These are phyloP conservation scores for Halenospora varia DNA, from an alignment of 495 filamentous ascomycete genomes.

Conservation along the genomic window DNA sequence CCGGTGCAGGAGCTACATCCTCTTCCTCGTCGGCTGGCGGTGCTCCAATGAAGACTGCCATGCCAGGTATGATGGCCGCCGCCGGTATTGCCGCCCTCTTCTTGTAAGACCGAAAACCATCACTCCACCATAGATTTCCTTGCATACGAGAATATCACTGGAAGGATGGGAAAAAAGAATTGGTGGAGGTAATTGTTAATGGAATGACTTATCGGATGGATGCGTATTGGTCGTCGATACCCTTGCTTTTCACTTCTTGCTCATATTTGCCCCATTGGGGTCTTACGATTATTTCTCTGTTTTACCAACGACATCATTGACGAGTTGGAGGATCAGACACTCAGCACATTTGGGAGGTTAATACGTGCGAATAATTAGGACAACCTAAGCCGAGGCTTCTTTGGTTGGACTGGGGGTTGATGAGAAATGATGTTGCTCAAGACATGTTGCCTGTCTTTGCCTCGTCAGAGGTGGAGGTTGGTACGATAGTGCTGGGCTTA, in stretches of 20 bases:
- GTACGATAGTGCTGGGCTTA: background rate
- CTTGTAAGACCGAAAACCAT: constrained; percentile 15
- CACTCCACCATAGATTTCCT: constrained; percentile 6
- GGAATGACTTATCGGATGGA: constrained; percentile 9
- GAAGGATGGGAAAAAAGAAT: constrained; percentile 2
- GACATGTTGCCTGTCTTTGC: background rate
- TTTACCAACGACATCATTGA: constrained; percentile 17
- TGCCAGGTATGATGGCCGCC: constrained; percentile 16
- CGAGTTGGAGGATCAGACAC: constrained; percentile 1
- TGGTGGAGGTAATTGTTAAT: constrained; percentile 14
- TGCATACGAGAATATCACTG: constrained; percentile 6
- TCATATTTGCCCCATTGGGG: constrained; percentile 19
- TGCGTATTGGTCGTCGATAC: constrained; percentile 7
- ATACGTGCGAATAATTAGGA: background rate
- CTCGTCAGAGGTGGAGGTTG: background rate
- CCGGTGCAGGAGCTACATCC: background rate
- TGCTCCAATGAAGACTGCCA: constrained; percentile 22
- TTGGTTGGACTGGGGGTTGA: background rate
- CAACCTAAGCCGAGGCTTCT: background rate
- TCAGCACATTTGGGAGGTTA: background rate
- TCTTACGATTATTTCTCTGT: constrained; percentile 3
- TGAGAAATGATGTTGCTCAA: background rate
- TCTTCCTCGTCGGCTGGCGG: constrained; percentile 18
- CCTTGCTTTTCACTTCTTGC: constrained; percentile 21
- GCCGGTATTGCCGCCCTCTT: constrained; percentile 25